Base-by-base conservation (phyloP, 2,329 filamentous ascomycete genomes). In the Penicillium sp. region DNA sequence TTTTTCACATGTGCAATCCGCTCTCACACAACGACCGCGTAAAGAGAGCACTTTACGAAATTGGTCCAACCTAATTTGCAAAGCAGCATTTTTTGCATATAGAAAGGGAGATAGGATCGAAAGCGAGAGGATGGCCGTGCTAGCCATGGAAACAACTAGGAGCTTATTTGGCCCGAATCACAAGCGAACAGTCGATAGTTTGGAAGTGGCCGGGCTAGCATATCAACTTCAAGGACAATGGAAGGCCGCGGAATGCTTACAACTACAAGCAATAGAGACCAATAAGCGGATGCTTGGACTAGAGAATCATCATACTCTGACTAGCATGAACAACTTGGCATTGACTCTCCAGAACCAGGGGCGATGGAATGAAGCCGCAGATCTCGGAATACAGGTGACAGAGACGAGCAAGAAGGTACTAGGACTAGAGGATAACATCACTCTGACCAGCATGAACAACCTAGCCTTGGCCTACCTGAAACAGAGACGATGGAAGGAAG, bases 271-370 rank as follows among this genome's bases (percentile, higher is more conserved):
- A 17, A 20, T 49, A 12, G 20, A 49, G 36, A 33, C 20, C 26
- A 15, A 17, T 15, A 59, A 52, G 42, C 26, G 37, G 42, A 27
- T 48, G 21, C 49, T 62, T 7, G 60, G 59, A 5, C 36, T n/a
- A 17, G 56, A 62, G 9, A 52, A 61, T 56, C 59, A 23, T 23
- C 1, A 17, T 17, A 43, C 44, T 24, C 23, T 52, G 8, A 17
- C 10, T 4, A 44, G 43, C 17, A 46, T 46, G 23, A 33, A 3
- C 8, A 45, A 50, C 24, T 26, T 50, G 10, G 48, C 32, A 17
- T 40, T 20, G 7, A 33, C 18, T 6, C 40, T 40, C 26, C 15
- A 8, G 20, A 23, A 39, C 18, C 44, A 37, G 17, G 32, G 23
- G 29, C 40, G 24, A 39, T 52, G 20, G 43, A 20, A 47, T 24